Percentiles rank a stretch among this genome's conserved stretches.
Evolutionary conservation across 768 basidiomycete genomes (phyloP).

Genomic region (Lepiota venenata): DNA sequence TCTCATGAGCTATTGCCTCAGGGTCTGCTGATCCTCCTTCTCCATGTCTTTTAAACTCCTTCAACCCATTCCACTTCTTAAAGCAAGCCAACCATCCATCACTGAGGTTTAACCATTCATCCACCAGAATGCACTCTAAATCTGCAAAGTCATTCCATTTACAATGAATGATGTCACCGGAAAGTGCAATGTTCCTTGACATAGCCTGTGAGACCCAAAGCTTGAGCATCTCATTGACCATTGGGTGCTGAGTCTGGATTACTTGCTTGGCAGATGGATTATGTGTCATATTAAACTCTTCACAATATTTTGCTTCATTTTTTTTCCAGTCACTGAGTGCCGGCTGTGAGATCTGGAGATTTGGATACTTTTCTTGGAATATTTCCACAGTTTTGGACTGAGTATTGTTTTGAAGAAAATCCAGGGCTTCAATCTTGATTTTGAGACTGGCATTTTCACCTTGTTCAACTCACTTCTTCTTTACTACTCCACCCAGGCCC

Average conservation of each 20-base stretch:
- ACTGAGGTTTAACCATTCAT: slow-evolving; percentile 23
- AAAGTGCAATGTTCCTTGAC: slow-evolving; percentile 21
- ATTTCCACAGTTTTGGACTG: neutral
- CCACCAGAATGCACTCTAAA: slow-evolving; percentile 18
- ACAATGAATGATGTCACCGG: slow-evolving; percentile 24
- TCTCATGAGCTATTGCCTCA: slow-evolving; percentile 18
- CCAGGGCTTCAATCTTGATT: slow-evolving; percentile 1
- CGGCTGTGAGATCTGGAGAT: slow-evolving; percentile 24
- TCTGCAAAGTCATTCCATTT: slow-evolving; percentile 29
- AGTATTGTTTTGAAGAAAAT: neutral
- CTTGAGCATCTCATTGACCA: slow-evolving; percentile 28
- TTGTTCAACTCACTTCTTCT: neutral
- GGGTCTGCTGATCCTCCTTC: slow-evolving; percentile 24
- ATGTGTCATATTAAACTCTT: slow-evolving; percentile 5
- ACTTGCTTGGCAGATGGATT: slow-evolving; percentile 13
- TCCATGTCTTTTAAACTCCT: slow-evolving; percentile 21
- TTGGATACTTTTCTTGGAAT: slow-evolving; percentile 22
- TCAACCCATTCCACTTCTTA: slow-evolving; percentile 19
- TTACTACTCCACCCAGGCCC: too few relatives aligned
- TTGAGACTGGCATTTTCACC: neutral
- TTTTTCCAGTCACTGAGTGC: slow-evolving; percentile 23
- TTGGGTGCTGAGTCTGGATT: slow-evolving; percentile 22
- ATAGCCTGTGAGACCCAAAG: slow-evolving; percentile 28
- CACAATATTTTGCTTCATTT: slow-evolving; percentile 19
- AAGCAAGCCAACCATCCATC: slow-evolving; percentile 25